Base-by-base conservation (phyloP, 495 filamentous ascomycete genomes). In the Chaetomidium leptoderma region DNA sequence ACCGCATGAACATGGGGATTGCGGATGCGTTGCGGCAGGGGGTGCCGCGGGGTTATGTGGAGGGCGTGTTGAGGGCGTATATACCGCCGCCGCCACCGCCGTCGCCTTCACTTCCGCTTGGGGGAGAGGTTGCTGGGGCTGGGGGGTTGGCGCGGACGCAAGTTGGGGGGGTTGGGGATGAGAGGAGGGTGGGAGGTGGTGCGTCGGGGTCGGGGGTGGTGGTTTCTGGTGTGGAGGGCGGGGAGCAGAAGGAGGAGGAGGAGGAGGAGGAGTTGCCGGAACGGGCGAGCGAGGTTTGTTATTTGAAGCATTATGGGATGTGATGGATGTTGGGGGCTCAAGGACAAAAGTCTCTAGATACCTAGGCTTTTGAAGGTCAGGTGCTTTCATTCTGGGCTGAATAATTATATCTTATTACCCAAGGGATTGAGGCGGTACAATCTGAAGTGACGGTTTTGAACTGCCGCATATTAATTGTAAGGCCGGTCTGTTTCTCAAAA, bases 1-100 rank as follows among this genome's bases (percentile, higher is more conserved):
- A 57, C 11, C 66, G 76, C 11, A 75, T 78, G 69, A 73, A 73
- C 37, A 32, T 37, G 27, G 74, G 71, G 1, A 67, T 74, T 6
- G 13, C 63, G 1, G 72, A 78, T n/a, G 72, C 74, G 27, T 43
- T 65, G 36, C 21, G n/a, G 53, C 53, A 62, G 58, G 66, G 66
- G 2, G 47, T 78, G 33, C 72, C 71, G 2, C 11, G 26, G 36
- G 5, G 19, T 3, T 76, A 74, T 58, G 68, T 76, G 19, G 51
- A 68, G 1, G 8, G 11, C 4, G 65, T 70, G 29, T 3, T 70
- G 46, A 57, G 62, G 44, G 23, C 21, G 50, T 69, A 63, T n/a
- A 59, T 70, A n/a, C n/a, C n/a, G n/a, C n/a, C n/a, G n/a, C n/a
- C n/a, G n/a, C n/a, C n/a, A n/a, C n/a, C n/a, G n/a, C n/a, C n/a